A percentile compares a stretch with the other conserved stretches of the same genome.
Conservation (phyloP, 2,329 filamentous ascomycete genomes). For the Epichloe sibirici region DNA sequence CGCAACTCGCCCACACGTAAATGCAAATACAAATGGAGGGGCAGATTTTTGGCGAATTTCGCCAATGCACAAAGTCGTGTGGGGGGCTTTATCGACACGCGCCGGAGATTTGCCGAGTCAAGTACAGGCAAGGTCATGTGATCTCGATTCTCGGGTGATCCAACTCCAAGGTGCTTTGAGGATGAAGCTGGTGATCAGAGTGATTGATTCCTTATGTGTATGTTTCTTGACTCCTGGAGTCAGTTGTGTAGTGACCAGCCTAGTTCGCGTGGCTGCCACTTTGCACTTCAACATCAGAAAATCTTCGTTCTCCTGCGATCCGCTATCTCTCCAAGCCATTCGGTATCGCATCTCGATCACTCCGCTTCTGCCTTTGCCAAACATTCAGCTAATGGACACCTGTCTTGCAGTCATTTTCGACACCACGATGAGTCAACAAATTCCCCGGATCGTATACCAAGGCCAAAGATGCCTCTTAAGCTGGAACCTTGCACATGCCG, state of each 20-base stretch:
- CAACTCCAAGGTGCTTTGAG: neutral
- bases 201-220: neutral
- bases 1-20: conserved; percentile 7
- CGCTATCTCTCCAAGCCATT: neutral
- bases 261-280: neutral
- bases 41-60: conserved; percentile 31
- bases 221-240: neutral
- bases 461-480: conserved; percentile 11
- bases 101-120: conserved; percentile 22
- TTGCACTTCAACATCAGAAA: neutral
- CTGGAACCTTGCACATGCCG: conserved; percentile 3
- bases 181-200: neutral
- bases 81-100: conserved; percentile 15
- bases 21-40: conserved; percentile 23
- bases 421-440: conserved; percentile 16
- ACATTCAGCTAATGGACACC: too few species aligned
- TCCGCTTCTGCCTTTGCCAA: neutral
- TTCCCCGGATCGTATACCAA: conserved; percentile 13
- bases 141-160: conserved; percentile 9
- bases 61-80: conserved; percentile 26
- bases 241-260: neutral
- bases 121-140: conserved; percentile 22
- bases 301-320: too few species aligned
- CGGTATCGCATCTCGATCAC: neutral
- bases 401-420: neutral